Conservation (phyloP, 768 basidiomycete genomes). For the Guyanaporus albipodus region DNA sequence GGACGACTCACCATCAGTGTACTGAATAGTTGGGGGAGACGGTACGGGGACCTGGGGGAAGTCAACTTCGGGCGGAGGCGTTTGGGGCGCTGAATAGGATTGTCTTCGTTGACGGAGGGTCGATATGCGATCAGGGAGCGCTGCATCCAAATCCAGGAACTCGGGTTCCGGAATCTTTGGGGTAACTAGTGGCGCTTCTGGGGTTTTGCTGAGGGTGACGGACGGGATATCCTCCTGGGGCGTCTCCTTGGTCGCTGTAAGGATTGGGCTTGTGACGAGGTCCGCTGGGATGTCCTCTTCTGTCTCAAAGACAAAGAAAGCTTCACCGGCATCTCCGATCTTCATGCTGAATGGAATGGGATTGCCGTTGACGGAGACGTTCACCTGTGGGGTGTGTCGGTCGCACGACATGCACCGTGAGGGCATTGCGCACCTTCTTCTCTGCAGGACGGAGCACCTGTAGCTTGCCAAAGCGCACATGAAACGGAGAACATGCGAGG, state of each 20-base stretch:
- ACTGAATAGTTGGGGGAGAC: slow-evolving; percentile 55
- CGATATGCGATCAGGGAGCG: slow-evolving; percentile 9
- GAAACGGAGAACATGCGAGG: slow-evolving; percentile 91
- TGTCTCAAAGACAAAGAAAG: slow-evolving; percentile 98
- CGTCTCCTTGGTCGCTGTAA: slow-evolving; percentile 51
- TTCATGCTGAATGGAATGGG: slow-evolving; percentile 95
- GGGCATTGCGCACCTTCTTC: slow-evolving; percentile 63
- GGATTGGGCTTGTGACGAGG: slow-evolving; percentile 89
- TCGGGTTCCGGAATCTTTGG: slow-evolving; percentile 58
- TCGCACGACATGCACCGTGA: background rate
- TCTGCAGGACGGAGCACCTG: slow-evolving; percentile 91
- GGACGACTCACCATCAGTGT: slow-evolving; percentile 47
- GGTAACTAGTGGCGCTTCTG: slow-evolving; percentile 2
- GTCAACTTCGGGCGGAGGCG: slow-evolving; percentile 41
- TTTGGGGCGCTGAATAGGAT: slow-evolving; percentile 27
- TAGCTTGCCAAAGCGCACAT: slow-evolving; percentile 97
- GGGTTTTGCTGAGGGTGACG: slow-evolving; percentile 17
- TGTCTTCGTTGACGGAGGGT: slow-evolving; percentile 22
- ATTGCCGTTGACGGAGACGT: slow-evolving; percentile 80
- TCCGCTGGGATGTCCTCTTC: slow-evolving; percentile 91
- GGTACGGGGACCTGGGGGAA: slow-evolving; percentile 38
- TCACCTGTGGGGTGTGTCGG: slow-evolving; percentile 56
- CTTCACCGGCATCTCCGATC: slow-evolving; percentile 97
- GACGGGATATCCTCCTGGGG: slow-evolving; percentile 29
- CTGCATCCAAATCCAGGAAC: slow-evolving; percentile 78